phyloP scores from a whole-genome alignment of 106 monocot species.

The Phalaenopsis aphrodite region DNA sequence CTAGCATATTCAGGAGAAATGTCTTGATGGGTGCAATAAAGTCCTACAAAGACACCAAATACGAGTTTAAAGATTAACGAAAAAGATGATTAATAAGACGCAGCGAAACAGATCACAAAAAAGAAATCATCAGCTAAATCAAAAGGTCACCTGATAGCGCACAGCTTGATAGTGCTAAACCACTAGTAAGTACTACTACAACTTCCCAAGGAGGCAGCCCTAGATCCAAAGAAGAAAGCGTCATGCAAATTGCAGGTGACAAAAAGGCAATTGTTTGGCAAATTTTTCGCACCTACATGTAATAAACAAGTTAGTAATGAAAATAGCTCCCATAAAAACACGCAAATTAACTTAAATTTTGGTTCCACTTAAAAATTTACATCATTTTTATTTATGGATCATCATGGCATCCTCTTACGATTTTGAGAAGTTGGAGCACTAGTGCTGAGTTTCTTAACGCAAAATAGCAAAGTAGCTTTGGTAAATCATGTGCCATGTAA shows the following conservation, averaged over 20 bases:
- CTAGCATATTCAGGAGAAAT: slow-evolving; percentile 97
- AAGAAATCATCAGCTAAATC: neutral
- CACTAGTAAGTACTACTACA: slow-evolving; percentile 71
- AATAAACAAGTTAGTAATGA: neutral
- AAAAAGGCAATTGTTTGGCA: slow-evolving; percentile 96
- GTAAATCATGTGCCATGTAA: too few species aligned
- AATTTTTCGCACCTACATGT: slow-evolving; percentile 84
- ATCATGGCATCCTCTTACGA: too few species aligned
- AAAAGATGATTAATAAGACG: neutral
- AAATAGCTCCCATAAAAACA: neutral
- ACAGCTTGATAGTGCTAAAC: slow-evolving; percentile 89
- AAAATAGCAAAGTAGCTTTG: too few species aligned
- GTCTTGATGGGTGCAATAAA: slow-evolving; percentile 99
- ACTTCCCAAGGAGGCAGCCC: slow-evolving; percentile 84
- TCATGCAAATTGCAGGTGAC: slow-evolving; percentile 96
- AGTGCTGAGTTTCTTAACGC: too few species aligned
- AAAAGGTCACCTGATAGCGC: slow-evolving; percentile 66
- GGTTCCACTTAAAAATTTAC: neutral
- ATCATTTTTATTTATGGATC: too few species aligned
- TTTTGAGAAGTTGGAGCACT: too few species aligned
- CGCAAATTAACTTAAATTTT: neutral
- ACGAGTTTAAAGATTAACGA: neutral
- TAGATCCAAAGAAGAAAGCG: slow-evolving; percentile 87
- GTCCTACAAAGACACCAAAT: slow-evolving; percentile 34
- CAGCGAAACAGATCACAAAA: neutral